Evolutionary conservation across 495 filamentous ascomycete species (phyloP).

Genomic region (Talaromyces borbonicus): DNA sequence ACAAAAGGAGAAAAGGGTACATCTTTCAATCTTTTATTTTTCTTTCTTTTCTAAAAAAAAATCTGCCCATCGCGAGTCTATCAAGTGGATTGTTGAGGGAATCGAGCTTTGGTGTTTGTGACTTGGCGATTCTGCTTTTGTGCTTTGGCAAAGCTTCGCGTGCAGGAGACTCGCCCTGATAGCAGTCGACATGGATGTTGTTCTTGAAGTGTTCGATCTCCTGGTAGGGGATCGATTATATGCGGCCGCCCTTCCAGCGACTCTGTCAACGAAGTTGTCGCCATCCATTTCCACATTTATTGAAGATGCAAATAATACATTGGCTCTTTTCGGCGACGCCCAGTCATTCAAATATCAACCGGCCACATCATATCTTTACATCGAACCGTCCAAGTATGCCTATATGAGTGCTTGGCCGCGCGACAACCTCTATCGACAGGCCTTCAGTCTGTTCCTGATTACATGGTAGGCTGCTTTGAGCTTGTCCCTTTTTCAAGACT

Average conservation of each 20-base stretch:
- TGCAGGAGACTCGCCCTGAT: too few relatives aligned
- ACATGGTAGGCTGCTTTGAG: slow-evolving; percentile 54
- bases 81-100: too few relatives aligned
- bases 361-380: slow-evolving; percentile 57
- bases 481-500: too few relatives aligned
- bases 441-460: slow-evolving; percentile 66
- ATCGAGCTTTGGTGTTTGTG: too few relatives aligned
- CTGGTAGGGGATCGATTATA: slow-evolving; percentile 77
- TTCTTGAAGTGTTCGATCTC: slow-evolving; percentile 77
- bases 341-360: slow-evolving; percentile 56
- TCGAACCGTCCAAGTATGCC: slow-evolving; percentile 67
- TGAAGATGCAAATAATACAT: slow-evolving; percentile 27
- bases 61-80: too few relatives aligned
- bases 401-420: slow-evolving; percentile 72
- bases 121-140: too few relatives aligned
- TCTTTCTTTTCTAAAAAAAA: too few relatives aligned
- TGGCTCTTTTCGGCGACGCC: slow-evolving; percentile 32
- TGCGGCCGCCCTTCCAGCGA: slow-evolving; percentile 56
- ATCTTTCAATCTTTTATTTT: too few relatives aligned
- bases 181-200: slow-evolving; percentile 80
- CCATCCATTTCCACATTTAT: slow-evolving; percentile 24
- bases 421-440: slow-evolving; percentile 73
- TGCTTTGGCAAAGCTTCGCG: too few relatives aligned
- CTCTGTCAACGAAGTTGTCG: slow-evolving; percentile 38
- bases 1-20: too few relatives aligned